Evolutionary conservation across 2,329 filamentous ascomycete species (phyloP).

Genomic region (Colletotrichum filicis): DNA sequence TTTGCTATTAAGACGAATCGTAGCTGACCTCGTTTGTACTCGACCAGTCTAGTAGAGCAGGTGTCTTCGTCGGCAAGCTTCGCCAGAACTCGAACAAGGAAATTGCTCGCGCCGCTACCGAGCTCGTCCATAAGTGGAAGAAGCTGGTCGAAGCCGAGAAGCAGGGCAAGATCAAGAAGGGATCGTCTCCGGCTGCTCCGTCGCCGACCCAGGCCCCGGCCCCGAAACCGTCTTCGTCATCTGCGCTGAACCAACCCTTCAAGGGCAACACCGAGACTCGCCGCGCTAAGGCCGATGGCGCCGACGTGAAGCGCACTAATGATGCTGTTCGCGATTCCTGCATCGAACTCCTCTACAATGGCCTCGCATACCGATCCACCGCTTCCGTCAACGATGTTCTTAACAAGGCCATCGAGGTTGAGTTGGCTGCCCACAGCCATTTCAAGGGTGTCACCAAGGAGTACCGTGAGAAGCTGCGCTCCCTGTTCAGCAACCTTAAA

Average conservation of each 20-base stretch:
- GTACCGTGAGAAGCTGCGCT: constrained; percentile 91
- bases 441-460: constrained; percentile 77
- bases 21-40: constrained; percentile 23
- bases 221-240: constrained; percentile 57
- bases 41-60: constrained; percentile 82
- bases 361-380: constrained; percentile 77
- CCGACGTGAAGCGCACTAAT: constrained; percentile 81
- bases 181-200: constrained; percentile 57
- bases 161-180: constrained; percentile 51
- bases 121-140: constrained; percentile 91
- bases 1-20: background rate
- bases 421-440: constrained; percentile 77
- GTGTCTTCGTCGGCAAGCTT: constrained; percentile 87
- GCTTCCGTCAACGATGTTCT: constrained; percentile 79
- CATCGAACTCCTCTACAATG: constrained; percentile 93
- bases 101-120: constrained; percentile 79
- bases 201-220: constrained; percentile 60
- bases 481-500: constrained; percentile 94
- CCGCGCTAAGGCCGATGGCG: constrained; percentile 80
- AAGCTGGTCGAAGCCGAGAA: constrained; percentile 77
- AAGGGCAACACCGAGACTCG: constrained; percentile 81
- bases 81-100: constrained; percentile 83
- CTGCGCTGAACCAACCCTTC: constrained; percentile 52
- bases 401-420: constrained; percentile 82
- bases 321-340: constrained; percentile 82